These are phyloP conservation scores for Chaetomium globosum DNA, from an alignment of 2,329 filamentous ascomycete genomes.

Conservation along the genomic window DNA sequence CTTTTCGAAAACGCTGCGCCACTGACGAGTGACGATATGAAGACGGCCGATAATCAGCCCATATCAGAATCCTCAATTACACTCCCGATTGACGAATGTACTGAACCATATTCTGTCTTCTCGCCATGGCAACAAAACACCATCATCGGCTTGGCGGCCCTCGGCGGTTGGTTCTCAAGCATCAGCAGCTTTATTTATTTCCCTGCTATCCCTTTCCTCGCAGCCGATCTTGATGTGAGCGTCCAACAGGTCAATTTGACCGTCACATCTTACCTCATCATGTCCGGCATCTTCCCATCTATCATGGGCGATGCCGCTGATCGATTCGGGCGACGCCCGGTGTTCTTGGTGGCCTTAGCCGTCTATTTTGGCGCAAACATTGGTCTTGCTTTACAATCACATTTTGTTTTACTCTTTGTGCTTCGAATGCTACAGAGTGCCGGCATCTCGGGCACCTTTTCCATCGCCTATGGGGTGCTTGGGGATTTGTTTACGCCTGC, in stretches of 20 bases:
- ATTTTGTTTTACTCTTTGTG: slow-evolving; percentile 23
- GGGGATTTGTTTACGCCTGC: slow-evolving; percentile 24
- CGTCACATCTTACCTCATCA: slow-evolving; percentile 45
- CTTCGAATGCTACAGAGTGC: slow-evolving; percentile 31
- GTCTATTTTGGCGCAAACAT: slow-evolving; percentile 18
- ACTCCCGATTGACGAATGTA: not conserved
- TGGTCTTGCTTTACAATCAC: slow-evolving; percentile 17
- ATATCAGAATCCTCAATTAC: not conserved
- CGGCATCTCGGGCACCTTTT: slow-evolving; percentile 22
- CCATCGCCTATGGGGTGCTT: slow-evolving; percentile 26
- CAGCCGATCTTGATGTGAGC: slow-evolving; percentile 32
- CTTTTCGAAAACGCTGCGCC: not conserved
- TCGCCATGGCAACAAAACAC: slow-evolving; percentile 1
- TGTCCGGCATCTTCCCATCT: slow-evolving; percentile 44
- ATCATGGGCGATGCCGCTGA: slow-evolving; percentile 29
- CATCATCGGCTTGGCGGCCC: slow-evolving; percentile 14
- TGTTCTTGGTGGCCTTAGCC: slow-evolving; percentile 20
- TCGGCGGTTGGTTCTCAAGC: slow-evolving; percentile 36
- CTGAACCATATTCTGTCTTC: not conserved
- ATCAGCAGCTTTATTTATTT: slow-evolving; percentile 39
- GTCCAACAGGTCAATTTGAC: slow-evolving; percentile 43
- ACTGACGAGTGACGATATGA: not conserved
- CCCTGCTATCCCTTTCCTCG: slow-evolving; percentile 35
- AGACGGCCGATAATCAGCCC: not conserved
- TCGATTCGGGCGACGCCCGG: slow-evolving; percentile 23